Evolutionary conservation across 148 eudicot genomes (phyloP).

Genomic region (Vaccinium myrtillus): DNA sequence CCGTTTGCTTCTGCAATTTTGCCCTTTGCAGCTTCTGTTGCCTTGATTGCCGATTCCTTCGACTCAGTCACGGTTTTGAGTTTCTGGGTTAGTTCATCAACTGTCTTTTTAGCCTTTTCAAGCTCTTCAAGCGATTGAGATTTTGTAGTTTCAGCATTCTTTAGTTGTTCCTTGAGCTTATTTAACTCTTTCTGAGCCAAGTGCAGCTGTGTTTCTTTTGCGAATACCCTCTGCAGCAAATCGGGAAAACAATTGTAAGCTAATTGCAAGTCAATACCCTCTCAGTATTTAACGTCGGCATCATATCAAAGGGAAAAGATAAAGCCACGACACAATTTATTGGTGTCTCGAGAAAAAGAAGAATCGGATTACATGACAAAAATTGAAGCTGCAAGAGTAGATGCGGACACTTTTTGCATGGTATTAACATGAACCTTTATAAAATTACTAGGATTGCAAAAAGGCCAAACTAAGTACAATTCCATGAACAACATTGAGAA

Average conservation of each 20-base stretch:
- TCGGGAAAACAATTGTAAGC: constrained; percentile 8
- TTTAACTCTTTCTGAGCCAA: constrained; percentile 77
- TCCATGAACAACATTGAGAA: background rate
- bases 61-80: constrained; percentile 53
- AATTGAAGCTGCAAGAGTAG: background rate
- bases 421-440: background rate
- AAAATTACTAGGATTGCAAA: background rate
- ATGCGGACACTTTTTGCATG: background rate
- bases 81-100: constrained; percentile 53
- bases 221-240: constrained; percentile 65
- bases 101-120: constrained; percentile 59
- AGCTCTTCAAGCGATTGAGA: constrained; percentile 76
- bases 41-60: constrained; percentile 58
- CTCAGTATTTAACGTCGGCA: background rate
- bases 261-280: background rate
- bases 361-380: background rate
- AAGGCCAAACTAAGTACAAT: background rate
- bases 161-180: constrained; percentile 71
- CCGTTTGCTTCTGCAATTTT: constrained; percentile 48
- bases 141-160: constrained; percentile 78
- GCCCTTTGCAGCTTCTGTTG: constrained; percentile 54
- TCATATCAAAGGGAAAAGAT: background rate
- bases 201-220: constrained; percentile 71
- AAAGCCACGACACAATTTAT: background rate
- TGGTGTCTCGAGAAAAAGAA: background rate